Percentiles rank a stretch among this genome's conserved stretches.
Conservation (phyloP, 495 filamentous ascomycete genomes). For the Hypoxylon fragiforme region DNA sequence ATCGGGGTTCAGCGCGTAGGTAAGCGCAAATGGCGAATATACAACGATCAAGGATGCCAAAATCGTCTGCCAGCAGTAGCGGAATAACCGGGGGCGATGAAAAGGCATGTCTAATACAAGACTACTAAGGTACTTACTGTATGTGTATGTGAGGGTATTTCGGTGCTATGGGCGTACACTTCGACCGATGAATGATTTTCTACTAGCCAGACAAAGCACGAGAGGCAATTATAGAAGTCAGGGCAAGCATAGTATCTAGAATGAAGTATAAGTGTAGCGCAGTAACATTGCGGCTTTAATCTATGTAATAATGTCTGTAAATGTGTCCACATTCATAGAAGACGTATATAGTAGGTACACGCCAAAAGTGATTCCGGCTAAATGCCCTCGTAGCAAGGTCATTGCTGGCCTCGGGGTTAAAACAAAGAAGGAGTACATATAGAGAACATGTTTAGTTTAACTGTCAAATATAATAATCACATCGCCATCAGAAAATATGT, state of each 20-base stretch:
- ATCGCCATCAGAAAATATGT: no score
- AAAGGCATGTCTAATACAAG: slow-evolving; percentile 2
- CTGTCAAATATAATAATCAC: no score
- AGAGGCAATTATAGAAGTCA: no score
- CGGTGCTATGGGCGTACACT: no score
- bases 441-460: no score
- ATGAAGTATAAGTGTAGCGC: not conserved
- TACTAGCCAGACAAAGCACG: no score
- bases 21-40: not conserved
- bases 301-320: slow-evolving; percentile 7
- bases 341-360: not conserved
- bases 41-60: not conserved
- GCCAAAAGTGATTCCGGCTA: slow-evolving; percentile 15
- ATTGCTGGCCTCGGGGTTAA: not conserved
- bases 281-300: not conserved
- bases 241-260: not conserved
- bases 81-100: not conserved
- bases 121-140: no score
- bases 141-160: no score
- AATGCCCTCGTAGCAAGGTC: slow-evolving; percentile 8
- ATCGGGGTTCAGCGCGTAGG: not conserved
- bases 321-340: slow-evolving; percentile 23
- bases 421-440: not conserved
- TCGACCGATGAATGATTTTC: no score
- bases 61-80: not conserved